These are phyloP conservation scores for Cyphellophora attinorum DNA, from an alignment of 2,329 filamentous ascomycete species.

Conservation along the genomic window DNA sequence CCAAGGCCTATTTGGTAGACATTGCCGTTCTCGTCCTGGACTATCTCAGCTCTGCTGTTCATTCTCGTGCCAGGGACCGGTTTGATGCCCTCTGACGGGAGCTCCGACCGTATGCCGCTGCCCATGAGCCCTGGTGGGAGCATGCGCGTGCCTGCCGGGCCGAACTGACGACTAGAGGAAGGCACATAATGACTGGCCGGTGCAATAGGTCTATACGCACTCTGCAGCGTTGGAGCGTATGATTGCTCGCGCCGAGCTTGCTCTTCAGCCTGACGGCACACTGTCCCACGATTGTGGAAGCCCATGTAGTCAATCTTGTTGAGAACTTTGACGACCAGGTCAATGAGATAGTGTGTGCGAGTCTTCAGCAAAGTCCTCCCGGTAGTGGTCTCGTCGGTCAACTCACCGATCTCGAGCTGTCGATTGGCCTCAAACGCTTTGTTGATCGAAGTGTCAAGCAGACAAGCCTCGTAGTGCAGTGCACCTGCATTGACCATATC, in stretches of 20 bases:
- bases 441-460: conserved; percentile 27
- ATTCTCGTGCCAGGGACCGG: conserved; percentile 12
- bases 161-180: not conserved
- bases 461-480: conserved; percentile 30
- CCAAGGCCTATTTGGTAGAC: conserved; percentile 13
- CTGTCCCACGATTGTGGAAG: conserved; percentile 14
- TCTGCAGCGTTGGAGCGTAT: conserved; percentile 3
- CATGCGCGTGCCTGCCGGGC: not conserved
- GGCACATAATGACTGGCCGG: not conserved
- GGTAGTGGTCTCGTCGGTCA: conserved; percentile 22
- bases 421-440: conserved; percentile 23
- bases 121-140: conserved; percentile 1
- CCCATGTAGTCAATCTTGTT: conserved; percentile 29
- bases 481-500: conserved; percentile 24
- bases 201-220: conserved; percentile 1
- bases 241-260: conserved; percentile 3
- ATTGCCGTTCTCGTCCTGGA: conserved; percentile 7
- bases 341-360: conserved; percentile 19
- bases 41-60: conserved; percentile 11
- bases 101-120: not conserved
- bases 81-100: not conserved
- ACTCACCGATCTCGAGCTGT: conserved; percentile 25
- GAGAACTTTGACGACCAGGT: conserved; percentile 24
- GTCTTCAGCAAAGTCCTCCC: conserved; percentile 20
- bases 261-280: conserved; percentile 5